Conservation (phyloP, 371 early-diverging fungal species). For the Mortierella sp. region DNA sequence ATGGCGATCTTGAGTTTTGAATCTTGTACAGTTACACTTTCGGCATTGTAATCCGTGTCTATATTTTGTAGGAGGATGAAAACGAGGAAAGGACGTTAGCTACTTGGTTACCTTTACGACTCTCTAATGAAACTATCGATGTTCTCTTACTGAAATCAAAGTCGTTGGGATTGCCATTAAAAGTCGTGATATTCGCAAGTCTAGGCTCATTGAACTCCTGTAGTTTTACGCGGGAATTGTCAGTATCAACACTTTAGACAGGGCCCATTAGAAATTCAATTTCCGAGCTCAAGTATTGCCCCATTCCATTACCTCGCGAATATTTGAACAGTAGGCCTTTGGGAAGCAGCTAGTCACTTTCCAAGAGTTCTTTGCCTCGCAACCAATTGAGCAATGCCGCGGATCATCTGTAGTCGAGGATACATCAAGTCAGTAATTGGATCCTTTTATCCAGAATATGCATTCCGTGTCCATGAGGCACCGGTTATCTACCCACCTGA, state of each 20-base stretch:
- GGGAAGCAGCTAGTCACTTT: slow-evolving; percentile 49
- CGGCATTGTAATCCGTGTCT: slow-evolving; percentile 44
- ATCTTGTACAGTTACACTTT: slow-evolving; percentile 26
- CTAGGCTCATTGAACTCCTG: slow-evolving; percentile 33
- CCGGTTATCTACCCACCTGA: slow-evolving; percentile 21
- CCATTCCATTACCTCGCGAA: slow-evolving; percentile 33
- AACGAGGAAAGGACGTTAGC: neutral
- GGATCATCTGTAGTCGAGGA: slow-evolving; percentile 22
- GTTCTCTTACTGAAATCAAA: slow-evolving; percentile 40
- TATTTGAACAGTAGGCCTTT: slow-evolving; percentile 24
- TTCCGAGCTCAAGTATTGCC: neutral
- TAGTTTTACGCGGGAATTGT: neutral
- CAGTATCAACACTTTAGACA: neutral
- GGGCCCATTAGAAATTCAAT: neutral
- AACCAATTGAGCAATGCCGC: slow-evolving; percentile 37
- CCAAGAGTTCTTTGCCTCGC: slow-evolving; percentile 45
- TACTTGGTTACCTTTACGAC: neutral
- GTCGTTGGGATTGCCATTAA: slow-evolving; percentile 39
- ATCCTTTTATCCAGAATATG: neutral
- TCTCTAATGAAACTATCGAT: no score
- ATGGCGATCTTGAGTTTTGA: slow-evolving; percentile 38
- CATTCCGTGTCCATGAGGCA: neutral
- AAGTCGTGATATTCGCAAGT: slow-evolving; percentile 16
- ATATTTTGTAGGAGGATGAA: no score
- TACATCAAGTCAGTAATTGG: neutral